Percentiles rank a stretch among this genome's conserved stretches.
Evolutionary conservation across 164 flowering plant genomes (phyloP).

Genomic region (Dillenia turbinata): DNA sequence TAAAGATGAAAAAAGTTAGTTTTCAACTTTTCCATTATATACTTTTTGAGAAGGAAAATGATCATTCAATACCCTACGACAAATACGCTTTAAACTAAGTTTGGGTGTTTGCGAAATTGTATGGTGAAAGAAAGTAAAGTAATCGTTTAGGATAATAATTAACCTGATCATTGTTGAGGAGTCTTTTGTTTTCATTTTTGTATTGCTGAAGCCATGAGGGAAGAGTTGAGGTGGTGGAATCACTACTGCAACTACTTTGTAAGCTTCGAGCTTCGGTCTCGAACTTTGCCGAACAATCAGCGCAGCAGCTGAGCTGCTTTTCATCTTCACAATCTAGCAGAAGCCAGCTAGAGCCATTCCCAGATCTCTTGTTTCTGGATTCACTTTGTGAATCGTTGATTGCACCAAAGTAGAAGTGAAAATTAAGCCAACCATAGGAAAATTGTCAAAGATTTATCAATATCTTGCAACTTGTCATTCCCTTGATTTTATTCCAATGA

Average conservation of each 20-base stretch:
- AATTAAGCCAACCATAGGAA: too few relatives aligned
- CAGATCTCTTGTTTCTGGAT: conserved; percentile 32
- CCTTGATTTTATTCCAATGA: too few relatives aligned
- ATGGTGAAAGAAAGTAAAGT: conserved; percentile 8
- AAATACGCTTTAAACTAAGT: neutral
- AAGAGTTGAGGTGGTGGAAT: conserved; percentile 41
- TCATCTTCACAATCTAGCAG: conserved; percentile 26
- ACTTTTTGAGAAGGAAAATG: too few relatives aligned
- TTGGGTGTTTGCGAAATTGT: neutral
- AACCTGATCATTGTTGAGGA: conserved; percentile 45
- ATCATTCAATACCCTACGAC: too few relatives aligned
- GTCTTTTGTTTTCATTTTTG: conserved; percentile 49
- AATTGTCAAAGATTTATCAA: too few relatives aligned
- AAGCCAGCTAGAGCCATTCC: conserved; percentile 33
- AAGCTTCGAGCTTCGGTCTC: conserved; percentile 43
- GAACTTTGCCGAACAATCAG: conserved; percentile 49
- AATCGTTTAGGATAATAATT: neutral
- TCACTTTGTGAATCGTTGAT: conserved; percentile 38
- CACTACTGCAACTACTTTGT: conserved; percentile 24
- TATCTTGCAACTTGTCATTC: too few relatives aligned
- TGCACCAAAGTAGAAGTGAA: too few relatives aligned
- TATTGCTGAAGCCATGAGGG: conserved; percentile 91
- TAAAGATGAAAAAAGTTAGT: conserved; percentile 5
- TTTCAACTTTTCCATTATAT: conserved; percentile 1
- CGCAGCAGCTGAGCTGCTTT: conserved; percentile 47